Percentiles rank a stretch among this genome's conserved stretches.
These are phyloP conservation scores for Russula griseocarnosa DNA, from an alignment of 768 basidiomycete species.

Conservation along the genomic window DNA sequence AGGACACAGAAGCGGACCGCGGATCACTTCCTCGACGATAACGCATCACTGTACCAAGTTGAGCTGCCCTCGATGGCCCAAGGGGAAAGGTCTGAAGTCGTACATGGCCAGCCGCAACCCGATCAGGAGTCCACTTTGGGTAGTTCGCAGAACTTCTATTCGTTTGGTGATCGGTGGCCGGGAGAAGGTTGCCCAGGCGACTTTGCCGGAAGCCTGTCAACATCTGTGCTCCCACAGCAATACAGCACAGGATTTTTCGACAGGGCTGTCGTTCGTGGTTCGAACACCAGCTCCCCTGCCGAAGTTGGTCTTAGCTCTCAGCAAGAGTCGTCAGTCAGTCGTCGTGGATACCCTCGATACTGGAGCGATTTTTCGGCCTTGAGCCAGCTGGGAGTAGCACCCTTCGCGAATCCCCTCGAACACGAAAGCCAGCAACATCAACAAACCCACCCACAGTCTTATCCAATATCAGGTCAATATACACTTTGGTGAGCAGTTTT, in stretches of 20 bases:
- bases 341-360: constrained; percentile 36
- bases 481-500: constrained; percentile 20
- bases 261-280: constrained; percentile 36
- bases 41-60: constrained; percentile 15
- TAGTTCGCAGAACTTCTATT: constrained; percentile 31
- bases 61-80: constrained; percentile 13
- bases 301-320: constrained; percentile 10
- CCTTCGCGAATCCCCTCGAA: constrained; percentile 30
- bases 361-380: constrained; percentile 39
- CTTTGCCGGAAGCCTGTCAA: constrained; percentile 53
- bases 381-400: constrained; percentile 35
- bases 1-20: constrained; percentile 59
- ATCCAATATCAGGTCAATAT: constrained; percentile 26
- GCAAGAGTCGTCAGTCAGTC: constrained; percentile 9
- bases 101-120: constrained; percentile 27
- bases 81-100: constrained; percentile 9
- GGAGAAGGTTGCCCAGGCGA: constrained; percentile 29
- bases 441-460: constrained; percentile 18
- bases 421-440: constrained; percentile 17
- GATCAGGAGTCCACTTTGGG: constrained; percentile 15
- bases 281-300: background rate
- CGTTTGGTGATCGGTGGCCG: constrained; percentile 48
- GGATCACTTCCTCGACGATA: constrained; percentile 41
- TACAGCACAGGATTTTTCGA: constrained; percentile 71
- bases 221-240: constrained; percentile 68